Evolutionary conservation across 1,139 yeast genomes (phyloP).

Genomic region (Casaregolazyma suthepensis): DNA sequence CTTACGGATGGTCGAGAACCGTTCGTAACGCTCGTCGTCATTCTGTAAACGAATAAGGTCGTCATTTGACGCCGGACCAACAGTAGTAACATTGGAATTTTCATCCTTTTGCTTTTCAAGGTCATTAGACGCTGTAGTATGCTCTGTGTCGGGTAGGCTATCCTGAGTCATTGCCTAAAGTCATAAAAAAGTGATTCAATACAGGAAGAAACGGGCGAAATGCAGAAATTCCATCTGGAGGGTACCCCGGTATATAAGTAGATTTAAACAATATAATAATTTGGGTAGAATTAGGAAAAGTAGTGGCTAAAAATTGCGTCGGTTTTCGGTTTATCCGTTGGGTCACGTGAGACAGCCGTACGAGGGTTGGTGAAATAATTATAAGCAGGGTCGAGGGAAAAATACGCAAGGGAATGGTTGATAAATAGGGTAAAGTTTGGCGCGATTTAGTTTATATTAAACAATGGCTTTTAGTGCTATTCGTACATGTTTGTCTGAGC

Average conservation of each 20-base stretch:
- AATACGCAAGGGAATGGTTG: too few relatives aligned
- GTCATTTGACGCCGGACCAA: conserved; percentile 1
- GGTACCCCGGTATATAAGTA: neutral
- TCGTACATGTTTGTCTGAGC: neutral
- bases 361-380: too few relatives aligned
- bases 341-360: neutral
- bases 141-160: neutral
- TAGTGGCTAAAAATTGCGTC: neutral
- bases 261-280: too few relatives aligned
- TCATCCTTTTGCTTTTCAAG: neutral
- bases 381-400: too few relatives aligned
- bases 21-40: conserved; percentile 11
- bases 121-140: neutral
- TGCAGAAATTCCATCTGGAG: neutral
- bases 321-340: neutral
- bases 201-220: neutral
- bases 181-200: neutral
- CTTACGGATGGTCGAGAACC: conserved; percentile 10
- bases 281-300: neutral
- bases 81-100: neutral
- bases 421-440: neutral
- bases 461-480: neutral
- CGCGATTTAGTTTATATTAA: neutral
- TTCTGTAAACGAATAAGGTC: conserved; percentile 11
- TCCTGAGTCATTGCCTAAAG: neutral